Percentiles rank a stretch among this genome's conserved stretches.
Evolutionary conservation across 2,329 filamentous ascomycete species (phyloP).

Genomic region (Teratosphaeria destructans): DNA sequence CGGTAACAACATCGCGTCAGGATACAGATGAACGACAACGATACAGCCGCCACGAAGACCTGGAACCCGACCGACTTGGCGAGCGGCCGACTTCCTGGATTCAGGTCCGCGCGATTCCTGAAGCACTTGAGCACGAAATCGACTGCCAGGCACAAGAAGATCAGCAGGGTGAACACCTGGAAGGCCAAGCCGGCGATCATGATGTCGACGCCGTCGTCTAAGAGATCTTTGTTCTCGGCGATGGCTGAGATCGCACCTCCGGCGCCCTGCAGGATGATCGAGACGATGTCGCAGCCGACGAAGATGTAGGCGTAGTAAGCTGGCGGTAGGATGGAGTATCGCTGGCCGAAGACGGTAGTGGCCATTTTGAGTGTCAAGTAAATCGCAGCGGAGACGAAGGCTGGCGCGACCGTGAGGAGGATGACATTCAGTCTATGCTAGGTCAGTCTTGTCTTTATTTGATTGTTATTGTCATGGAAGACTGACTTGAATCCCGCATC

Average conservation of each 20-base stretch:
- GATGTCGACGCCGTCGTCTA: constrained; percentile 40
- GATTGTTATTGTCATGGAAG: neutral
- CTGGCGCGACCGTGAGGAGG: constrained; percentile 46
- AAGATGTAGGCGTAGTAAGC: constrained; percentile 42
- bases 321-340: constrained; percentile 10
- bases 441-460: neutral
- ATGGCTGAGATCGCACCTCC: constrained; percentile 49
- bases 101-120: neutral
- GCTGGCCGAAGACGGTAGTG: constrained; percentile 40
- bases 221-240: constrained; percentile 28
- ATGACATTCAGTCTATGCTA: constrained; percentile 31
- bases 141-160: constrained; percentile 32
- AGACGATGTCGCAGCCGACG: constrained; percentile 45
- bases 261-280: constrained; percentile 45
- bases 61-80: constrained; percentile 22
- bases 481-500: constrained; percentile 34
- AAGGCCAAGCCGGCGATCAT: constrained; percentile 48
- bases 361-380: constrained; percentile 49
- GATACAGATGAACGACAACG: constrained; percentile 17
- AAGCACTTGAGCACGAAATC: constrained; percentile 19
- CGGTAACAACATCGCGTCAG: constrained; percentile 20
- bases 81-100: constrained; percentile 16
- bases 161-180: constrained; percentile 41
- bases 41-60: constrained; percentile 18
- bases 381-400: constrained; percentile 45